phyloP scores from a whole-genome alignment of 768 basidiomycete genomes.

The Suillus placidus region DNA sequence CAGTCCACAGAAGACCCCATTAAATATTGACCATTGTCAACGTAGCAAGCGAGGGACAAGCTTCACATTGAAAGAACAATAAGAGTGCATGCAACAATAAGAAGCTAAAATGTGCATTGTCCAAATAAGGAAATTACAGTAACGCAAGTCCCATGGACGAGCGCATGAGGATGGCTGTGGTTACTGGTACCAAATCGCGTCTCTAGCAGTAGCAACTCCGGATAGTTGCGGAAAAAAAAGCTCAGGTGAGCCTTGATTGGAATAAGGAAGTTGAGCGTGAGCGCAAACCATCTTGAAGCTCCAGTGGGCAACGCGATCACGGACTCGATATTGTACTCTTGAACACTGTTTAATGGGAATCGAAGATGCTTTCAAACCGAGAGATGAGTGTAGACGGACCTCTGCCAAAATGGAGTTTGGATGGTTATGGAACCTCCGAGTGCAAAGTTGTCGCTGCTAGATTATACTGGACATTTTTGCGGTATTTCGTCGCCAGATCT shows the following conservation, averaged over 20 bases:
- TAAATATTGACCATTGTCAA: constrained; percentile 21
- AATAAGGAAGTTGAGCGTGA: background rate
- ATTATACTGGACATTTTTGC: constrained; percentile 93
- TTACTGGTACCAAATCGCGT: background rate
- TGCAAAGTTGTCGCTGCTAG: constrained; percentile 65
- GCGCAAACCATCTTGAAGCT: background rate
- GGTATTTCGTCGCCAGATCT: constrained; percentile 83
- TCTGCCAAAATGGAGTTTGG: background rate
- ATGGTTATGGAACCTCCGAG: constrained; percentile 16
- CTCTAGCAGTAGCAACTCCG: background rate
- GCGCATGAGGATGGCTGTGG: background rate
- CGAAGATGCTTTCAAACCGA: background rate
- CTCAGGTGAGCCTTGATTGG: background rate
- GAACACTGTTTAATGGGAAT: background rate
- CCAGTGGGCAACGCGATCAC: background rate
- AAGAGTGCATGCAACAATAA: constrained; percentile 22
- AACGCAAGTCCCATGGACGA: background rate
- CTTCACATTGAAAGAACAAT: constrained; percentile 23
- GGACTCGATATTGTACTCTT: background rate
- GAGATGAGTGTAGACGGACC: background rate
- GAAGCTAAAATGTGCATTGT: constrained; percentile 21
- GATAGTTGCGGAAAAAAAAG: background rate
- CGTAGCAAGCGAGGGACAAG: constrained; percentile 4
- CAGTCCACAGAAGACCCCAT: constrained; percentile 2
- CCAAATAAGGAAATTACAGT: constrained; percentile 26